These are phyloP conservation scores for Cryptosporidium sp. DNA, from an alignment of 169 alveolate species.

Conservation along the genomic window DNA sequence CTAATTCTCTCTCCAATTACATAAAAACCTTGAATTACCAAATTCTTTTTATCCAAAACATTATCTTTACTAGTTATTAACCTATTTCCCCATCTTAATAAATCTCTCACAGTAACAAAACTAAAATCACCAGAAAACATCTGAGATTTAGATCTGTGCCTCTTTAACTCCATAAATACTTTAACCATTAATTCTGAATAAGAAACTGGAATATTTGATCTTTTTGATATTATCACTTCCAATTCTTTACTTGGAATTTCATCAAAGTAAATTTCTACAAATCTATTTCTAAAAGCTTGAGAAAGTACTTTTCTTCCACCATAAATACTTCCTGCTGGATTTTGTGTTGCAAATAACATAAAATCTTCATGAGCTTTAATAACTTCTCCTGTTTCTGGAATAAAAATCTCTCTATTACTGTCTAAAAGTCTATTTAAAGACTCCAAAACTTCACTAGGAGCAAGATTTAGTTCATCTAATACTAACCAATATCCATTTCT, in stretches of 20 bases:
- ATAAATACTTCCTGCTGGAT: constrained; percentile 97
- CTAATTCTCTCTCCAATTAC: constrained; percentile 95
- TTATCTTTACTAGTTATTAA: constrained; percentile 23
- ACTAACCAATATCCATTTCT: constrained; percentile 98
- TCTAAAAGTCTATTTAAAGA: constrained; percentile 98
- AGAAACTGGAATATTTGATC: constrained; percentile 94
- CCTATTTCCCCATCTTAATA: constrained; percentile 98
- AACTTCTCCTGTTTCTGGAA: constrained; percentile 95
- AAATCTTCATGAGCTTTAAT: constrained; percentile 97
- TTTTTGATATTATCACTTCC: constrained; percentile 90
- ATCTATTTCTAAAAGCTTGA: constrained; percentile 98
- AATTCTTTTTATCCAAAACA: constrained; percentile 80
- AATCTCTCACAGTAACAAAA: constrained; percentile 98
- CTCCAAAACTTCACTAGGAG: constrained; percentile 98
- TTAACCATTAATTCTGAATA: constrained; percentile 93
- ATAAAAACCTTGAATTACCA: constrained; percentile 92
- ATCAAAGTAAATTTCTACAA: constrained; percentile 93
- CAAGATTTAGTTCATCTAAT: constrained; percentile 98
- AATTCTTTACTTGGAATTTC: constrained; percentile 94
- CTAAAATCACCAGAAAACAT: constrained; percentile 84
- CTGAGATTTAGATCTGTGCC: constrained; percentile 87
- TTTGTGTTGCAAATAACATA: constrained; percentile 99
- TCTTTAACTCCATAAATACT: constrained; percentile 91
- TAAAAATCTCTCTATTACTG: constrained; percentile 96
- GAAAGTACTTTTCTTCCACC: constrained; percentile 99